Percentiles rank a stretch among this genome's conserved stretches.
These are phyloP conservation scores for Cylindrotheca closterium DNA, from an alignment of 108 stramenopile genomes.

Conservation along the genomic window DNA sequence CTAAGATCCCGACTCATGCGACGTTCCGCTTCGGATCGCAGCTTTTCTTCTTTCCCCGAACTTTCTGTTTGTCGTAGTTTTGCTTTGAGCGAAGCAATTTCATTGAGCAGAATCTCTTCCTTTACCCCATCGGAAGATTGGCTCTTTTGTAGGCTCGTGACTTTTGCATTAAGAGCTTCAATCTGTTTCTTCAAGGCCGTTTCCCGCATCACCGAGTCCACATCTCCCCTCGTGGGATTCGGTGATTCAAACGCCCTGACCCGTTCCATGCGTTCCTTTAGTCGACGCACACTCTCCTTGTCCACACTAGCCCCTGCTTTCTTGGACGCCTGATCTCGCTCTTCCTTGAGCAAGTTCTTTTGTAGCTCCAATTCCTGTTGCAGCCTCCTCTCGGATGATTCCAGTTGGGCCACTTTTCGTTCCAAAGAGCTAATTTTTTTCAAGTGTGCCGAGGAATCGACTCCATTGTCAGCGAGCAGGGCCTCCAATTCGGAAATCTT, in stretches of 20 bases:
- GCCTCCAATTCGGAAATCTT: slow-evolving; percentile 4
- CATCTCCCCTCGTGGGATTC: background rate
- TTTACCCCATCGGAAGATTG: background rate
- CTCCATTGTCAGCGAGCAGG: background rate
- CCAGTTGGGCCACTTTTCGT: slow-evolving; percentile 1
- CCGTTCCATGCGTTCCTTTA: too few species aligned
- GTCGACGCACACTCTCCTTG: too few species aligned
- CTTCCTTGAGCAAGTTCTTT: background rate
- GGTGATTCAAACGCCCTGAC: too few species aligned
- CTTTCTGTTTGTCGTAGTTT: slow-evolving; percentile 13
- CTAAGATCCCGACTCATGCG: slow-evolving; percentile 14
- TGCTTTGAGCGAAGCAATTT: slow-evolving; percentile 13
- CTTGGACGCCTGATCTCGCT: background rate
- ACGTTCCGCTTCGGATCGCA: slow-evolving; percentile 22
- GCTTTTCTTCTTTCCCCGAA: slow-evolving; percentile 14
- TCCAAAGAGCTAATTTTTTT: slow-evolving; percentile 2
- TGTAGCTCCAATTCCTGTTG: background rate
- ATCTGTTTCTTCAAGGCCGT: background rate
- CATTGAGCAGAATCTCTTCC: background rate
- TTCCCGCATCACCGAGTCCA: background rate
- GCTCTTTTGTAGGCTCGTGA: background rate
- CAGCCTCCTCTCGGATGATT: background rate
- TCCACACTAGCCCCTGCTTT: background rate
- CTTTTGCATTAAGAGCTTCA: background rate
- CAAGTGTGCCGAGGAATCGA: background rate